phyloP scores from a whole-genome alignment of 768 basidiomycete genomes.

The Boletus tomentosulus region DNA sequence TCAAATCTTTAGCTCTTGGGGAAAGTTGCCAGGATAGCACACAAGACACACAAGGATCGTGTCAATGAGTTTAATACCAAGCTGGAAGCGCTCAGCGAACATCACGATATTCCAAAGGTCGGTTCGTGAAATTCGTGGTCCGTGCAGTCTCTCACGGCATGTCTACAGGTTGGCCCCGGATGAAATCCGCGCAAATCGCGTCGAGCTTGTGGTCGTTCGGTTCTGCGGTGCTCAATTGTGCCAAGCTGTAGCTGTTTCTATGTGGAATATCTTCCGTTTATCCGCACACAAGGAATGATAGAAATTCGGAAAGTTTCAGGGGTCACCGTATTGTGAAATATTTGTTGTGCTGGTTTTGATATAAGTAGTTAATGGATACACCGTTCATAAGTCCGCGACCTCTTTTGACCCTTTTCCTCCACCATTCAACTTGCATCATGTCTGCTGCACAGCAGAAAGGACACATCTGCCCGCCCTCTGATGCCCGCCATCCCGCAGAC shows the following conservation, averaged over 20 bases:
- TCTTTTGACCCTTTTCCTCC: slow-evolving; percentile 33
- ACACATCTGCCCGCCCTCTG: slow-evolving; percentile 51
- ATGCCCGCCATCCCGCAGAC: slow-evolving; percentile 69
- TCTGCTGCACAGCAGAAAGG: slow-evolving; percentile 40
- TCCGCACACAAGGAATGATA: slow-evolving; percentile 20
- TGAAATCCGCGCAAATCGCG: slow-evolving; percentile 44
- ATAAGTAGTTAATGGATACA: slow-evolving; percentile 36
- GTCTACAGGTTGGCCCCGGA: slow-evolving; percentile 75
- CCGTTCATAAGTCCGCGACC: slow-evolving; percentile 32
- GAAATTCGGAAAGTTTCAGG: slow-evolving; percentile 23
- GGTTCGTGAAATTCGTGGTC: slow-evolving; percentile 22
- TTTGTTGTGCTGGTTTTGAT: slow-evolving; percentile 31
- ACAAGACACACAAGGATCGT: slow-evolving; percentile 90
- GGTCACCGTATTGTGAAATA: slow-evolving; percentile 32
- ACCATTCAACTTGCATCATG: slow-evolving; percentile 37
- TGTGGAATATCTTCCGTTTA: slow-evolving; percentile 21
- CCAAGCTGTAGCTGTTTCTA: slow-evolving; percentile 17
- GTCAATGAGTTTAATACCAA: slow-evolving; percentile 87
- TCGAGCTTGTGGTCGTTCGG: slow-evolving; percentile 21
- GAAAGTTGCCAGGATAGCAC: slow-evolving; percentile 71
- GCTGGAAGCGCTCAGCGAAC: slow-evolving; percentile 83
- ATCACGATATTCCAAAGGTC: slow-evolving; percentile 94
- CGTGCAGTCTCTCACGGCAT: slow-evolving; percentile 29
- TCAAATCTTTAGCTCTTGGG: slow-evolving; percentile 54
- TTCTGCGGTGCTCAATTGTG: slow-evolving; percentile 9